Base-by-base conservation (phyloP, 306 rosid genomes). In the Neltuma alba region DNA sequence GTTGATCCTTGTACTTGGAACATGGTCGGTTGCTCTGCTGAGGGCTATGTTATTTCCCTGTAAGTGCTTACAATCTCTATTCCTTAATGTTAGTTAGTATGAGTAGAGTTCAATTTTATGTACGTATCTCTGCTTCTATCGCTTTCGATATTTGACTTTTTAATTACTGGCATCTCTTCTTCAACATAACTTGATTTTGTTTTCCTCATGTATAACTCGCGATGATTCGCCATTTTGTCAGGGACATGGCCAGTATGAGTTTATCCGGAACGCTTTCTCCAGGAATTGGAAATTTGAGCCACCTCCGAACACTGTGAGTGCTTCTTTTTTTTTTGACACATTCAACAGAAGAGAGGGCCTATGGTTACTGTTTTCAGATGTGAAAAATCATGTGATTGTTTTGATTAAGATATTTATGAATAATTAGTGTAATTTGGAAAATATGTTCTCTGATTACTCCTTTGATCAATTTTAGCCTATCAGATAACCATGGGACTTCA, bases 1-100 rank as follows among this genome's bases (percentile, higher is more conserved):
- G 99, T 93, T 76, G 98, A 96, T 78, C 99, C 99, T 45, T 96
- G 99, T 61, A 93, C 99, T 76, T 93, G 99, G 98, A 77, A 87
- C 83, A 91, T 88, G 97, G 91, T 93, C 30, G 96, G 83, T 86
- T 93, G 97, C 88, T 96, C 99, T 80, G 1, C 76, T 2, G 97
- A 90, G 86, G 89, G 94, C 72, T 84, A 81, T 86, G 99, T 96
- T 6, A 74, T 90, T 82, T 90, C 98, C 52, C 83, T 96, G 99
- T 95, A 82, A 81, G 99, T 75, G 47, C 75, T 71, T 69, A 23
- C 72, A 0, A 64, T 70, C 54, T 79, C 34, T 74, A 33, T 36
- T 16, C n/a, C 42, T 76, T 65, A 13, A 58, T 1, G 40, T 62
- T 57, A 27, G 34, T 28, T 58, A 12, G 66, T 28, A 28, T 28